Percentiles rank a stretch among this genome's conserved stretches.
phyloP scores from a whole-genome alignment of 2,329 filamentous ascomycete genomes.

The Microsporum ferrugineum region DNA sequence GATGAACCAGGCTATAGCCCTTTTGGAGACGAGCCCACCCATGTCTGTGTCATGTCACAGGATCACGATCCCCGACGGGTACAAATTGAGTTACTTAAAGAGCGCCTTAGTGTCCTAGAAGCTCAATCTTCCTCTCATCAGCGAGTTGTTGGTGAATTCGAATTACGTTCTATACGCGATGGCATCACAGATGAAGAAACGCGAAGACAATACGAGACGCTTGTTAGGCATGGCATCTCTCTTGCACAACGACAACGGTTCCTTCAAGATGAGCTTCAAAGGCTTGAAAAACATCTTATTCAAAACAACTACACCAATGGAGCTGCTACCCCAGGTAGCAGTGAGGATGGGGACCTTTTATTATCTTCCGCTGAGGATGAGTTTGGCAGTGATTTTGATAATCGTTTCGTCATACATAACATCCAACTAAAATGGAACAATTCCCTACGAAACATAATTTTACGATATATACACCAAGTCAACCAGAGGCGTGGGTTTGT shows the following conservation, averaged over 20 bases:
- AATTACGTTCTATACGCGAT: slow-evolving; percentile 50
- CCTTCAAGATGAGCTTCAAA: slow-evolving; percentile 46
- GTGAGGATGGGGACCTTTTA: slow-evolving; percentile 41
- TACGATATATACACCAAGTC: slow-evolving; percentile 95
- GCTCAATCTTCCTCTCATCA: slow-evolving; percentile 67
- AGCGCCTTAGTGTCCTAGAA: slow-evolving; percentile 65
- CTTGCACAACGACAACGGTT: slow-evolving; percentile 49
- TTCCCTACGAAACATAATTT: slow-evolving; percentile 82
- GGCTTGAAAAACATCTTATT: slow-evolving; percentile 31
- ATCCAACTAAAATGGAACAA: slow-evolving; percentile 99
- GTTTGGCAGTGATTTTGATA: slow-evolving; percentile 90
- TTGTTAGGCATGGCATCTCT: slow-evolving; percentile 46
- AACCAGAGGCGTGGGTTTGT: slow-evolving; percentile 91
- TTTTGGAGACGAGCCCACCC: slow-evolving; percentile 87
- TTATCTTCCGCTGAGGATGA: slow-evolving; percentile 54
- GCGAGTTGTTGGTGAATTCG: slow-evolving; percentile 60
- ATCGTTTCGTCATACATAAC: slow-evolving; percentile 96
- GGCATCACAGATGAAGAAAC: slow-evolving; percentile 38
- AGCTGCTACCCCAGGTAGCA: slow-evolving; percentile 40
- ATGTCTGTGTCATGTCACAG: slow-evolving; percentile 88
- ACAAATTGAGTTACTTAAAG: slow-evolving; percentile 72
- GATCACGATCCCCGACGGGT: slow-evolving; percentile 81
- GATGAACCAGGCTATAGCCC: slow-evolving; percentile 73
- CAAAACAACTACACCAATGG: slow-evolving; percentile 14
- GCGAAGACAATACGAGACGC: slow-evolving; percentile 37